These are phyloP conservation scores for Fusarium illudens DNA, from an alignment of 2,329 filamentous ascomycete species.

Conservation along the genomic window DNA sequence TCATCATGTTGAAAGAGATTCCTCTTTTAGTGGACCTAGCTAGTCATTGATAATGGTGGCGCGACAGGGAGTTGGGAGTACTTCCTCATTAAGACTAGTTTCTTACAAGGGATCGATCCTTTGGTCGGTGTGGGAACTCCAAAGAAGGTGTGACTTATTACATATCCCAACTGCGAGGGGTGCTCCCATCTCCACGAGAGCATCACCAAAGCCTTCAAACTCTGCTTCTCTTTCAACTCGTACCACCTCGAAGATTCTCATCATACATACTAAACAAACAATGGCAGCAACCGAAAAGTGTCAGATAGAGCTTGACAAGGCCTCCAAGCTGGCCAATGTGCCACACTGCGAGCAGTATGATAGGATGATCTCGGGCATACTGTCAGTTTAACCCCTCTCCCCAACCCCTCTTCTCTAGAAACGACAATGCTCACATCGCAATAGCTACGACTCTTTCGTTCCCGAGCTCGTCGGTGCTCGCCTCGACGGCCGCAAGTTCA, in stretches of 20 bases:
- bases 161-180: neutral
- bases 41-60: neutral
- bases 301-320: conserved; percentile 21
- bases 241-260: neutral
- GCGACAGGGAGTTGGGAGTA: conserved; percentile 11
- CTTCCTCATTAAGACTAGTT: conserved; percentile 19
- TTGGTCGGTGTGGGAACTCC: neutral
- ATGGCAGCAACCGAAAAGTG: conserved; percentile 27
- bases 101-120: neutral
- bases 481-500: conserved; percentile 58
- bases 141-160: neutral
- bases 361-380: conserved; percentile 70
- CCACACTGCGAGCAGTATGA: conserved; percentile 70
- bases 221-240: neutral
- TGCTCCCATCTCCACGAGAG: neutral
- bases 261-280: neutral
- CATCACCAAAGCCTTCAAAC: neutral
- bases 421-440: neutral
- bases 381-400: conserved; percentile 48
- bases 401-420: neutral
- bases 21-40: neutral
- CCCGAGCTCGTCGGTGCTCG: conserved; percentile 56
- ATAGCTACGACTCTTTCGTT: conserved; percentile 56
- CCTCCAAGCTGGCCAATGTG: conserved; percentile 53
- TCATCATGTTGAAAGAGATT: neutral